Conservation (phyloP, 2,329 filamentous ascomycete genomes). For the Apiospora marii region DNA sequence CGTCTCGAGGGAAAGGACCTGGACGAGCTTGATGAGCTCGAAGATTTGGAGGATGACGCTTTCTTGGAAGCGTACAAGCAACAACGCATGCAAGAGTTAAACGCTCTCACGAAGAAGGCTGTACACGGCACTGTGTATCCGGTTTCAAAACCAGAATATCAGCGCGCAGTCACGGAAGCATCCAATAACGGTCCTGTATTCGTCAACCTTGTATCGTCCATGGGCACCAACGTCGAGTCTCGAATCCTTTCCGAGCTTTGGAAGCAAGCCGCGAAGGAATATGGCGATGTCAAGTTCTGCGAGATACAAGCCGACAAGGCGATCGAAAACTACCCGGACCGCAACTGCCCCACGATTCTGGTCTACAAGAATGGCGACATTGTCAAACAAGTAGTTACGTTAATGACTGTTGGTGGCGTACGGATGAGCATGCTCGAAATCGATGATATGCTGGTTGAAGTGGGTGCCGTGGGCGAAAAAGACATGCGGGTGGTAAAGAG, state of each 20-base stretch:
- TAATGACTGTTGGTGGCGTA: slow-evolving; percentile 79
- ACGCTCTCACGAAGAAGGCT: slow-evolving; percentile 75
- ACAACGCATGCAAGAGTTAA: slow-evolving; percentile 86
- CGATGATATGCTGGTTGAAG: slow-evolving; percentile 80
- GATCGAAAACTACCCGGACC: slow-evolving; percentile 95
- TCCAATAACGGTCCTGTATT: slow-evolving; percentile 74
- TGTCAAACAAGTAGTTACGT: slow-evolving; percentile 87
- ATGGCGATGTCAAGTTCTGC: slow-evolving; percentile 96
- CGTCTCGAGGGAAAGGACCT: slow-evolving; percentile 92
- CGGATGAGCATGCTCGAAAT: slow-evolving; percentile 76
- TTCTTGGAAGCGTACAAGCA: slow-evolving; percentile 89
- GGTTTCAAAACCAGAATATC: slow-evolving; percentile 92
- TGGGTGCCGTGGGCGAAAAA: slow-evolving; percentile 79
- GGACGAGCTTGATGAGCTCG: slow-evolving; percentile 90
- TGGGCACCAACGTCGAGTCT: slow-evolving; percentile 85
- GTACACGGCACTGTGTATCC: slow-evolving; percentile 92
- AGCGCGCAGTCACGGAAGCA: slow-evolving; percentile 88
- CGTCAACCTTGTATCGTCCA: slow-evolving; percentile 82
- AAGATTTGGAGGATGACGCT: slow-evolving; percentile 93
- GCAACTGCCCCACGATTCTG: slow-evolving; percentile 92
- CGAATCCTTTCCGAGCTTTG: slow-evolving; percentile 84
- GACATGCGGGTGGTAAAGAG: slow-evolving; percentile 79
- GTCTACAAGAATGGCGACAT: slow-evolving; percentile 95
- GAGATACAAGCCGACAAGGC: slow-evolving; percentile 92
- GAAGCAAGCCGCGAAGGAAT: slow-evolving; percentile 83